These are phyloP conservation scores for Rehmannia glutinosa DNA, from an alignment of 257 asterid genomes.

Conservation along the genomic window DNA sequence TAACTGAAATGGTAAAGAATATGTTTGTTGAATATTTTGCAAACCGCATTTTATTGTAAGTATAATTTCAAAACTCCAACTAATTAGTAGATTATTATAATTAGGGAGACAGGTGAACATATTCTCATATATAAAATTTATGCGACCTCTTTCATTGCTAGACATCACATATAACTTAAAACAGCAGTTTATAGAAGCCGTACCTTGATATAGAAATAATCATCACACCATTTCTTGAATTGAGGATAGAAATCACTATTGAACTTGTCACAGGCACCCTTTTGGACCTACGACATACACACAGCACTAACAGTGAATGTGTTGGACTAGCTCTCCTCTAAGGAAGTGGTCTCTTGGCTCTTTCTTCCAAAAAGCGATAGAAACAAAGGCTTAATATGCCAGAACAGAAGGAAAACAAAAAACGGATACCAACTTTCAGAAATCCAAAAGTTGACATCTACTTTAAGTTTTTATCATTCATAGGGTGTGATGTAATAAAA, in stretches of 20 bases:
- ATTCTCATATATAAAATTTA: no score
- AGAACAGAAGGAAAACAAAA: background rate
- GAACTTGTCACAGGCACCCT: constrained; percentile 87
- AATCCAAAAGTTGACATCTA: background rate
- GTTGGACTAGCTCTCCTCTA: background rate
- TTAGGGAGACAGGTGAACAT: background rate
- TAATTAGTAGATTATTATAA: background rate
- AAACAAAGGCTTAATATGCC: constrained; percentile 8
- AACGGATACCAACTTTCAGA: background rate
- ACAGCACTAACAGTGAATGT: constrained; percentile 4
- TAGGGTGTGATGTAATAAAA: background rate
- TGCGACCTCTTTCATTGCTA: background rate
- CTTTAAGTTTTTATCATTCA: background rate
- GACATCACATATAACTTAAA: constrained; percentile 1
- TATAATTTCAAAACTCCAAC: background rate
- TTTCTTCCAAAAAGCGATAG: background rate
- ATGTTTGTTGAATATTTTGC: background rate
- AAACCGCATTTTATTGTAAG: no score
- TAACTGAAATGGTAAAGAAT: background rate
- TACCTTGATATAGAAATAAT: constrained; percentile 93
- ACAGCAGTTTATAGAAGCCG: constrained; percentile 5
- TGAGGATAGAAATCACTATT: constrained; percentile 81
- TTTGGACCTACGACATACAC: constrained; percentile 64
- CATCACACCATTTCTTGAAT: constrained; percentile 99
- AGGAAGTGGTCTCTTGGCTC: background rate